Base-by-base conservation (phyloP, 75 land plant species). In the Cupressus sempervirens region DNA sequence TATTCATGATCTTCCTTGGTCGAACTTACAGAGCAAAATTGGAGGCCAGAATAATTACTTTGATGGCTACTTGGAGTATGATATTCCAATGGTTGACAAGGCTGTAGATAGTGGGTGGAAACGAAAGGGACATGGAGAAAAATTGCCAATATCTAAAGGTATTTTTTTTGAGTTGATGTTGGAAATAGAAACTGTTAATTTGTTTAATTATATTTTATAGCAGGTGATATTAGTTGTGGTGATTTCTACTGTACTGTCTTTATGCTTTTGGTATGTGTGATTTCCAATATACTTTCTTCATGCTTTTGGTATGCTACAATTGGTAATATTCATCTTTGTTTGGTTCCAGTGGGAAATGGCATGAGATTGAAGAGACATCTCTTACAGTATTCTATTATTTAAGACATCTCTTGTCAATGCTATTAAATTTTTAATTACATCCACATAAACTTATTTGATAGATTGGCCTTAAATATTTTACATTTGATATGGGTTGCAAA, bases 71-170 rank as follows among this genome's bases (percentile, higher is more conserved):
- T 72, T 87, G 14, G 67, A 76, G 83, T 83, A 86, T 38, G 86
- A 86, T 48, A 65, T 91, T 53, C 95, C 91, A 23, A 86, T 93
- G 86, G 88, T 92, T 83, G 94, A 92, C 54, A 94, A 94, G 87
- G 81, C 83, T 46, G 86, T 92, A 40, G 88, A 91, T 83, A 29
- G 85, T 56, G 62, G 83, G 56, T 93, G 90, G 87, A 85, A 81
- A 30, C 87, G 88, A 29, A 91, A 90, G 83, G 23, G 76, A 10
- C 65, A 92, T n/a, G 84, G 45, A 30, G 88, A 54, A 62, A 90
- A 80, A 84, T 68, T 86, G 50, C 74, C 92, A 76, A 23, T 67
- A 70, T 34, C 86, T 20, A 88, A 86, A 87, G 91, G 92, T 91
- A 76, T n/a, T 32, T 50, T 50, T 43, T 16, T 43, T 9, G 29